Conservation (phyloP, 73 alveolate genomes). For the Strombidium stylifer region DNA sequence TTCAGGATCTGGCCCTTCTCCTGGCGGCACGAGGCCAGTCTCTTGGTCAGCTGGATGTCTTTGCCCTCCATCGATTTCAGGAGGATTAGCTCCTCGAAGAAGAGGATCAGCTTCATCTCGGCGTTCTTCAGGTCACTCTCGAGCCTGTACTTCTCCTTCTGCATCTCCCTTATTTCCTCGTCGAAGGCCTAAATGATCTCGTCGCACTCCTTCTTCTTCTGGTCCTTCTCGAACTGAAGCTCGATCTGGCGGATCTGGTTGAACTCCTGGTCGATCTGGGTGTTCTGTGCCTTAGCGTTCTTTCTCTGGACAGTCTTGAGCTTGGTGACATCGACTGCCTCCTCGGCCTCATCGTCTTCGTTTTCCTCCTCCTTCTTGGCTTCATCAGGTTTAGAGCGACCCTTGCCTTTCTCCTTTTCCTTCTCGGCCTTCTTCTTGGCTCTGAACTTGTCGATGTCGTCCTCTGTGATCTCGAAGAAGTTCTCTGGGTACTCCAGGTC, state of each 20-base stretch:
- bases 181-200: slow-evolving; percentile 58
- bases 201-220: slow-evolving; percentile 43
- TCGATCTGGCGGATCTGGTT: slow-evolving; percentile 47
- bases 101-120: slow-evolving; percentile 84
- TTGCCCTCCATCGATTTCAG: slow-evolving; percentile 79
- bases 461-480: slow-evolving; percentile 46
- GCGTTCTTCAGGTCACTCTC: slow-evolving; percentile 84
- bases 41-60: slow-evolving; percentile 80
- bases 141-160: slow-evolving; percentile 75
- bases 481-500: slow-evolving; percentile 73
- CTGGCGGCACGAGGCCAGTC: slow-evolving; percentile 68
- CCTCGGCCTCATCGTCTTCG: slow-evolving; percentile 68
- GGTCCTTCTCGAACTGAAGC: slow-evolving; percentile 38
- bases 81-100: slow-evolving; percentile 74
- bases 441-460: slow-evolving; percentile 36
- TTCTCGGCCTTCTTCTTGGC: slow-evolving; percentile 27
- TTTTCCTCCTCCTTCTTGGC: slow-evolving; percentile 61
- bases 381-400: no score
- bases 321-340: slow-evolving; percentile 68
- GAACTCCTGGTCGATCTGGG: slow-evolving; percentile 67
- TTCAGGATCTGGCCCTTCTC: slow-evolving; percentile 72
- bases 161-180: slow-evolving; percentile 58
- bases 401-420: no score
- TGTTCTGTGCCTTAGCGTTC: slow-evolving; percentile 60
- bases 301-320: slow-evolving; percentile 57